A percentile compares a stretch with the other conserved stretches of the same genome.
These are phyloP conservation scores for Cornus suecica DNA, from an alignment of 148 eudicot genomes.

Conservation along the genomic window DNA sequence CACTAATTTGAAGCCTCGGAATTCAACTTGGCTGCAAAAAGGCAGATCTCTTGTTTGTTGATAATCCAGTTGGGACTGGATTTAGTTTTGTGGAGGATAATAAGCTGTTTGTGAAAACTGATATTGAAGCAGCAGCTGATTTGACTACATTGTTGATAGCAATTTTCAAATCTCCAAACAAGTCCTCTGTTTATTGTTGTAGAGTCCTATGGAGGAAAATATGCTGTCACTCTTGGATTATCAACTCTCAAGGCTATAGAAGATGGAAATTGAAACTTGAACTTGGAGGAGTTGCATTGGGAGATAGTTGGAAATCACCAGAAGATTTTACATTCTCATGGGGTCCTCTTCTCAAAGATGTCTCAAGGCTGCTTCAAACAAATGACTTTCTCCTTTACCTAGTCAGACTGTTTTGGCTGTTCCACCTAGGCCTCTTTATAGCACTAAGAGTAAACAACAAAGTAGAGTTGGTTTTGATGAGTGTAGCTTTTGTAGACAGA, in stretches of 20 bases:
- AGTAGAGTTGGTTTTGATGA: too few species aligned
- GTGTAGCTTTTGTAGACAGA: too few species aligned
- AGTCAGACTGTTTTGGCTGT: too few species aligned
- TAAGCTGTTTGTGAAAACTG: conserved; percentile 61
- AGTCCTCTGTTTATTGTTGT: conserved; percentile 77
- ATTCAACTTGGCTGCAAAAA: conserved; percentile 77
- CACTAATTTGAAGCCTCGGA: conserved; percentile 56
- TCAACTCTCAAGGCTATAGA: conserved; percentile 67
- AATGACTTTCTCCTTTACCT: too few species aligned
- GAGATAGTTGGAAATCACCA: conserved; percentile 90
- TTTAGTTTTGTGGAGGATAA: conserved; percentile 79
- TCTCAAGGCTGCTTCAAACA: conserved; percentile 86
- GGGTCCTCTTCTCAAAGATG: conserved; percentile 82
- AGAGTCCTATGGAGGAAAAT: conserved; percentile 97
- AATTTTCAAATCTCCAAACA: conserved; percentile 56
- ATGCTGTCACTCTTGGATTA: conserved; percentile 72
- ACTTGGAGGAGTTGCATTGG: conserved; percentile 87
- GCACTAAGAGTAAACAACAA: too few species aligned
- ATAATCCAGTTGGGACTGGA: conserved; percentile 97
- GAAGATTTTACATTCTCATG: conserved; percentile 88
- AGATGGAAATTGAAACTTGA: conserved; percentile 60
- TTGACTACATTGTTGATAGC: conserved; percentile 53
- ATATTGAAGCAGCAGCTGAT: conserved; percentile 78
- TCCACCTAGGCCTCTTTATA: too few species aligned
- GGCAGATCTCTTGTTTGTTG: conserved; percentile 96